Base-by-base conservation (phyloP, 1,284 basidiomycete species). In the Termitomyces sp. region DNA sequence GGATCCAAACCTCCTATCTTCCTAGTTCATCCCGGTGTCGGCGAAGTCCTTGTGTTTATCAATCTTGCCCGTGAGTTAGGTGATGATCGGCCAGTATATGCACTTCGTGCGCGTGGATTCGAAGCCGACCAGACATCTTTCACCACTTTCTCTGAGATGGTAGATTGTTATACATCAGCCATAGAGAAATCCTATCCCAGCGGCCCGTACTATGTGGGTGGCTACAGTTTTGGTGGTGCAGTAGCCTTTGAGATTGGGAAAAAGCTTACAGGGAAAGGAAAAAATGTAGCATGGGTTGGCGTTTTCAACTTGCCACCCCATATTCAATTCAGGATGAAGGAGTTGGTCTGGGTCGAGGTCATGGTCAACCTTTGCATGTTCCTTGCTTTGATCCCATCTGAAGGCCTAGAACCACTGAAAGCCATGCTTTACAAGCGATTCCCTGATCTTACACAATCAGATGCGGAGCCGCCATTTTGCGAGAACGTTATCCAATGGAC, bases 211-310 rank as follows among this genome's bases (percentile, higher is more conserved):
- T 68, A 71, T 39, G 60, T 78, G 21, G 75, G 71, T 0, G 77
- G 77, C 8, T 78, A 79, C 68, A 74, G 72, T 24, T 78, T 74
- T 44, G 77, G 76, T 34, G 77, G 76, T 39, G 72, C 72, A 30
- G 68, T 75, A 2, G 75, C 74, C 7, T 78, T 74, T 50, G 75
- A 79, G 56, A 67, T 79, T 11, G 69, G 68, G 14, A 75, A 76
- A 57, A 59, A 61, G 24, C 66, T 79, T 28, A 69, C 71, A 57
- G 58, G 58, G 0, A 63, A 62, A 54, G 70, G 72, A 1, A 69
- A 69, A 11, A 59, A 63, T 30, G 72, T 76, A 21, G 65, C 66
- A 10, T 77, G 73, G 61, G 62, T 72, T 1, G 74, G 75, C 43
- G 63, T 75, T 3, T 63, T 76, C 59, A 74, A 76, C 55, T 65